Conservation (phyloP, 345 rosid genomes). For the Bruguiera sexangula region DNA sequence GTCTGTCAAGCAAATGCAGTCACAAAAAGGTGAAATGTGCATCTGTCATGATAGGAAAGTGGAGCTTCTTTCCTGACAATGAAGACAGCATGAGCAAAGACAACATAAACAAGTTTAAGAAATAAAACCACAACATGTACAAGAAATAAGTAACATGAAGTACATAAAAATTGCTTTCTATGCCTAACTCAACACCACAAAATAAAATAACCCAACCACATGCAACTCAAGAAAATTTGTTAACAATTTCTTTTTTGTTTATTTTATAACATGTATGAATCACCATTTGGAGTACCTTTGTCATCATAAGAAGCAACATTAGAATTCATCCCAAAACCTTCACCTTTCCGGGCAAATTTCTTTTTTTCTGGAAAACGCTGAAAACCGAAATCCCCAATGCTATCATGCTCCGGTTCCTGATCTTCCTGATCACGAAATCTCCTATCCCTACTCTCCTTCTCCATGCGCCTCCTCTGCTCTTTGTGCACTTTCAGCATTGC, state of each 20-base stretch:
- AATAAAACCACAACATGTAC: no score
- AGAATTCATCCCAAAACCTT: conserved; percentile 60
- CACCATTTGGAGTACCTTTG: conserved; percentile 68
- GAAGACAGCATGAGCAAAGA: no score
- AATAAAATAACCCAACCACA: not conserved
- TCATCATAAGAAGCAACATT: conserved; percentile 58
- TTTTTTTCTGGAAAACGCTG: conserved; percentile 63
- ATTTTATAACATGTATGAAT: conserved; percentile 18
- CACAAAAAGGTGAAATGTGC: no score
- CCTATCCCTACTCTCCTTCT: conserved; percentile 75
- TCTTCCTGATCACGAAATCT: conserved; percentile 67
- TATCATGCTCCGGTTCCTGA: conserved; percentile 71
- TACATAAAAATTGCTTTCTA: not conserved
- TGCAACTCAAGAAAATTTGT: not conserved
- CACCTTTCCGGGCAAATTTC: conserved; percentile 57
- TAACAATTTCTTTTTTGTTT: not conserved
- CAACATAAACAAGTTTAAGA: no score
- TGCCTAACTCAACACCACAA: not conserved
- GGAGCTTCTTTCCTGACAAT: no score
- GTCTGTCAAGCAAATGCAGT: no score
- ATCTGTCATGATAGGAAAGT: no score
- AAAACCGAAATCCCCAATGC: conserved; percentile 45
- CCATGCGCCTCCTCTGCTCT: conserved; percentile 71
- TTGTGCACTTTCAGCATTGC: conserved; percentile 51
- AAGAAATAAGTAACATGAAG: not conserved